phyloP scores from a whole-genome alignment of 2,329 filamentous ascomycete genomes.

The Huntiella savannae region DNA sequence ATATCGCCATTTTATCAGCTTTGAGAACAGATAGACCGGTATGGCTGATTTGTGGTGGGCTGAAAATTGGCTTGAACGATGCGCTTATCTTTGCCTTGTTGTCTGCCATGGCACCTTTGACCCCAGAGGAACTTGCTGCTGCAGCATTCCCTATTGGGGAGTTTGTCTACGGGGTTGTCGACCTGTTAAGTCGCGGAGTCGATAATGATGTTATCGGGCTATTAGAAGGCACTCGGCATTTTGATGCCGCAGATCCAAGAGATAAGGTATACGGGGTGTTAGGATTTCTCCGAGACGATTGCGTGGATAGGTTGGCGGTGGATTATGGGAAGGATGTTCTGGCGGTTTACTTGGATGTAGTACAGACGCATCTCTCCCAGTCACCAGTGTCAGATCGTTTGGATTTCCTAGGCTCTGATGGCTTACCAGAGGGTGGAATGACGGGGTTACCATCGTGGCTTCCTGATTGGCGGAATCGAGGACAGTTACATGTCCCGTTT shows the following conservation, averaged over 20 bases:
- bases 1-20: constrained; percentile 12
- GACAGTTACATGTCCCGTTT: constrained; percentile 12
- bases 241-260: constrained; percentile 13
- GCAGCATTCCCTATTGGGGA: constrained; percentile 8
- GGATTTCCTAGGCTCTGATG: constrained; percentile 12
- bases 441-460: constrained; percentile 13
- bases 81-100: constrained; percentile 11
- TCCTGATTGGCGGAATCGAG: constrained; percentile 12
- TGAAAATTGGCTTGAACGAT: constrained; percentile 8
- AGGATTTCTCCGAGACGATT: constrained; percentile 14
- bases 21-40: constrained; percentile 9
- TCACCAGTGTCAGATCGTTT: constrained; percentile 7
- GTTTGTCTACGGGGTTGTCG: constrained; percentile 11
- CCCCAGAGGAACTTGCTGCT: constrained; percentile 11
- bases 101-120: constrained; percentile 11
- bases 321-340: constrained; percentile 15
- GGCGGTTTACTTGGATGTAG: constrained; percentile 15
- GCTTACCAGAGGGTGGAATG: constrained; percentile 13
- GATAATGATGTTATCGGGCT: constrained; percentile 5
- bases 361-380: constrained; percentile 11
- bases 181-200: constrained; percentile 9
- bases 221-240: constrained; percentile 11
- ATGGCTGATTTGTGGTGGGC: constrained; percentile 10
- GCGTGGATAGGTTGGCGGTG: constrained; percentile 13
- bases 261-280: constrained; percentile 16